phyloP scores from a whole-genome alignment of 495 filamentous ascomycete genomes.

The Symbiotaphrina buchneri region DNA sequence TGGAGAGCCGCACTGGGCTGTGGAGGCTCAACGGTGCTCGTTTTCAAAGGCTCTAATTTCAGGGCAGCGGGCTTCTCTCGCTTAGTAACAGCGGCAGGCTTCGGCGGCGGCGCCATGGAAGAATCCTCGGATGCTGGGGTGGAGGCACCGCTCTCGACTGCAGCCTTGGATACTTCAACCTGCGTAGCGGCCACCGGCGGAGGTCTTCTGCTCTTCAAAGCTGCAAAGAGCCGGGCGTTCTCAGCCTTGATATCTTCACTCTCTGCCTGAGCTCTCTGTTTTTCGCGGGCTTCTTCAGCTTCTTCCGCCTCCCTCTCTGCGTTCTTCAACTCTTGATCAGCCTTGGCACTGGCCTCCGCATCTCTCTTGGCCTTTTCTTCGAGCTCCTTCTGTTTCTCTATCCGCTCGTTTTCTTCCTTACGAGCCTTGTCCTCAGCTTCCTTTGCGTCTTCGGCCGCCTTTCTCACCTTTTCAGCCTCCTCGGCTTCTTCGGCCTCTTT shows the following conservation, averaged over 20 bases:
- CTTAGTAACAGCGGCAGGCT: conserved; percentile 28
- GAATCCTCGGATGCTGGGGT: conserved; percentile 30
- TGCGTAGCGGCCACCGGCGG: conserved; percentile 5
- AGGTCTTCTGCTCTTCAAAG: conserved; percentile 25
- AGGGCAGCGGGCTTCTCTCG: conserved; percentile 54
- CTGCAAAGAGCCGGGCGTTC: conserved; percentile 18
- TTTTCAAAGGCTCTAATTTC: conserved; percentile 54
- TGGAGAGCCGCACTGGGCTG: conserved; percentile 85
- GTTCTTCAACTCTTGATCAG: conserved; percentile 15
- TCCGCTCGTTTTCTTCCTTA: conserved; percentile 1
- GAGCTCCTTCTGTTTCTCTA: conserved; percentile 8
- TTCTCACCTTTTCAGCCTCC: conserved; percentile 10
- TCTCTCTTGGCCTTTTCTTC: conserved; percentile 7
- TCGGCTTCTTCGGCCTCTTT: conserved; percentile 19
- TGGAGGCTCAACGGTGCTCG: conserved; percentile 61
- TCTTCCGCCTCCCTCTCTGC: conserved; percentile 20
- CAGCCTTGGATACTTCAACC: conserved; percentile 17
- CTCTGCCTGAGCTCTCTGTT: conserved; percentile 5
- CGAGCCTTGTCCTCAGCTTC: conserved; percentile 22
- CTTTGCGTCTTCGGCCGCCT: conserved; percentile 22
- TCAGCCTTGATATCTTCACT: conserved; percentile 1
- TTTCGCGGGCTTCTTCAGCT: conserved; percentile 6
- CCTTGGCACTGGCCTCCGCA: conserved; percentile 17
- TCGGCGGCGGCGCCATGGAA: conserved; percentile 30
- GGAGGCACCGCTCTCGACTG: conserved; percentile 29